Percentiles rank a stretch among this genome's conserved stretches.
These are phyloP conservation scores for Sequoia sempervirens DNA, from an alignment of 75 land plant species.

Conservation along the genomic window DNA sequence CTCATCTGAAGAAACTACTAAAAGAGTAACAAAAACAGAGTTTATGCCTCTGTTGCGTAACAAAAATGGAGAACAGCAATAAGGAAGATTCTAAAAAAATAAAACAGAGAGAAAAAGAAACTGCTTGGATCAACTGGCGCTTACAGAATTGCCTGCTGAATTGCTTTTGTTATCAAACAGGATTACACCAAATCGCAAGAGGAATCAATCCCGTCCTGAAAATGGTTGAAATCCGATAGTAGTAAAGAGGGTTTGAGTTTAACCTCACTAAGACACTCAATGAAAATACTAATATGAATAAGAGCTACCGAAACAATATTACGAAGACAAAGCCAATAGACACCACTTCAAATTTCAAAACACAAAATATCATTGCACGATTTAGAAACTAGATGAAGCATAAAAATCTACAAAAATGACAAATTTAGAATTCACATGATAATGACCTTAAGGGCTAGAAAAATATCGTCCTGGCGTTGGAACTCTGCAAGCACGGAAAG, in stretches of 20 bases:
- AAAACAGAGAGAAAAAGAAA: no score
- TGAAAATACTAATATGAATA: neutral
- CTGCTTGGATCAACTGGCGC: no score
- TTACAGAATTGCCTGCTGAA: no score
- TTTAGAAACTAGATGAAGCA: neutral
- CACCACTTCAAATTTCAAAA: neutral
- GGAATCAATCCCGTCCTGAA: neutral
- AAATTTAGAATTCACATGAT: neutral
- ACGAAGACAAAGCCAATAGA: neutral
- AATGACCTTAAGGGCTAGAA: conserved; percentile 75
- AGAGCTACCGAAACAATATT: neutral
- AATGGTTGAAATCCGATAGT: neutral
- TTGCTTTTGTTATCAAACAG: no score
- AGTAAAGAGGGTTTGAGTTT: neutral
- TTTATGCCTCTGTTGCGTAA: no score
- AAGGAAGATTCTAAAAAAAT: no score
- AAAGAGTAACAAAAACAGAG: no score
- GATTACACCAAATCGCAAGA: neutral
- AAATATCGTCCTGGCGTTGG: conserved; percentile 79
- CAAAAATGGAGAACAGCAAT: no score
- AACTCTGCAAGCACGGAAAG: conserved; percentile 79
- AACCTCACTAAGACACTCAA: neutral
- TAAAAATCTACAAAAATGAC: neutral
- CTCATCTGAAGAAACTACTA: no score
- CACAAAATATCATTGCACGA: neutral